Evolutionary conservation across 129 eudicot genomes (phyloP).

Genomic region (Apium graveolens): DNA sequence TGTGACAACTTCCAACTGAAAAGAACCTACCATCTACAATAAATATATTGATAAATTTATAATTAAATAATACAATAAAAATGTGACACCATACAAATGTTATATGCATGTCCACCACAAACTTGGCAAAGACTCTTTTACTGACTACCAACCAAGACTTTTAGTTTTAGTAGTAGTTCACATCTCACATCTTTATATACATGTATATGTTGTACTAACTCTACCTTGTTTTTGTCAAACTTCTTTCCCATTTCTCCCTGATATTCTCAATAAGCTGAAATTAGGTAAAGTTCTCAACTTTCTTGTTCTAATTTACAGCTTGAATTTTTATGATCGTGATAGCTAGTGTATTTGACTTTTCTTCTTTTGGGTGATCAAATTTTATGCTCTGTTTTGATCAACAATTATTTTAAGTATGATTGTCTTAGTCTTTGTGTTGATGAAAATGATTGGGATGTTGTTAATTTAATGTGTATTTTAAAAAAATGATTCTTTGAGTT

Average conservation of each 20-base stretch:
- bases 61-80: neutral
- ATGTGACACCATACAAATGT: neutral
- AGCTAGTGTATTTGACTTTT: neutral
- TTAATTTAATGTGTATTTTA: neutral
- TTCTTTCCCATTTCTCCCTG: neutral
- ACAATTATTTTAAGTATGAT: neutral
- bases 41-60: neutral
- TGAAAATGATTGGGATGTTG: neutral
- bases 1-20: neutral
- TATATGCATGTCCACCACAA: neutral
- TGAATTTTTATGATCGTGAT: neutral
- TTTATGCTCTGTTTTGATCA: neutral
- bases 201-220: neutral
- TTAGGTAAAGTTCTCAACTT: neutral
- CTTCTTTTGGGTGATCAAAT: neutral
- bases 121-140: neutral
- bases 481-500: neutral
- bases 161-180: neutral
- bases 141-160: neutral
- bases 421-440: neutral
- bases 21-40: neutral
- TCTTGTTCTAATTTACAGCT: neutral
- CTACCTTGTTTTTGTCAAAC: neutral
- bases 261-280: neutral
- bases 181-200: neutral